phyloP scores from a whole-genome alignment of 75 land plant species.

The Ceratopteris richardii region DNA sequence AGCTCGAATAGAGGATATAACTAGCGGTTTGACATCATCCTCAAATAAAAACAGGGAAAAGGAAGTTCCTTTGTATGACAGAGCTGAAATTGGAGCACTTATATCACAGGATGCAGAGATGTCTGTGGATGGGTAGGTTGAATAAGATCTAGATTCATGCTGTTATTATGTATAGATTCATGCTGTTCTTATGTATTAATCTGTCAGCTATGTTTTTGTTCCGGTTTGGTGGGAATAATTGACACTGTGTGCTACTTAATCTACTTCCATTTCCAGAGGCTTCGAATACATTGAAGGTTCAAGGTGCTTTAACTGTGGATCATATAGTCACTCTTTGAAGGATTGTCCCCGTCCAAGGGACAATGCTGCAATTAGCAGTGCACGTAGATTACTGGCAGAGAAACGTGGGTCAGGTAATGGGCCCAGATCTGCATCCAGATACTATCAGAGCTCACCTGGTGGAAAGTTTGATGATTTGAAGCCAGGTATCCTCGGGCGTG shows the following conservation, averaged over 20 bases:
- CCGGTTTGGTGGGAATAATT: no score
- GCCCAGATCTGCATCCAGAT: slow-evolving; percentile 51
- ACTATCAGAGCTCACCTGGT: slow-evolving; percentile 61
- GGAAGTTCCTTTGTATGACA: slow-evolving; percentile 72
- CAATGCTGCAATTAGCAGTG: slow-evolving; percentile 63
- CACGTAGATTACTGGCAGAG: slow-evolving; percentile 52
- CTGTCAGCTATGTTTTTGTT: background rate
- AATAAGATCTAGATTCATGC: no score
- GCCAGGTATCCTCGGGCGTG: slow-evolving; percentile 63
- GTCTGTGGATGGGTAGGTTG: slow-evolving; percentile 34
- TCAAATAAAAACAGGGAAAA: slow-evolving; percentile 20
- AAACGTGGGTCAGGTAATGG: slow-evolving; percentile 34
- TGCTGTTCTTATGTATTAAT: background rate
- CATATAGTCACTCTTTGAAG: slow-evolving; percentile 74
- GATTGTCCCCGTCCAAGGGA: slow-evolving; percentile 84
- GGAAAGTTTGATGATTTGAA: slow-evolving; percentile 73
- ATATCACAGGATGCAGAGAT: slow-evolving; percentile 23
- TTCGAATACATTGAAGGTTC: slow-evolving; percentile 38
- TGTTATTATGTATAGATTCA: no score
- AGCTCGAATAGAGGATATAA: slow-evolving; percentile 17
- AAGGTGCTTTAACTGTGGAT: slow-evolving; percentile 96
- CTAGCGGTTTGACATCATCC: slow-evolving; percentile 3
- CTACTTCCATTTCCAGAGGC: no score
- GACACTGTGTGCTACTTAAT: no score
- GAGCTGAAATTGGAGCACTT: slow-evolving; percentile 39